Base-by-base conservation (phyloP, 106 monocot species). In the Dioscorea dumetorum region DNA sequence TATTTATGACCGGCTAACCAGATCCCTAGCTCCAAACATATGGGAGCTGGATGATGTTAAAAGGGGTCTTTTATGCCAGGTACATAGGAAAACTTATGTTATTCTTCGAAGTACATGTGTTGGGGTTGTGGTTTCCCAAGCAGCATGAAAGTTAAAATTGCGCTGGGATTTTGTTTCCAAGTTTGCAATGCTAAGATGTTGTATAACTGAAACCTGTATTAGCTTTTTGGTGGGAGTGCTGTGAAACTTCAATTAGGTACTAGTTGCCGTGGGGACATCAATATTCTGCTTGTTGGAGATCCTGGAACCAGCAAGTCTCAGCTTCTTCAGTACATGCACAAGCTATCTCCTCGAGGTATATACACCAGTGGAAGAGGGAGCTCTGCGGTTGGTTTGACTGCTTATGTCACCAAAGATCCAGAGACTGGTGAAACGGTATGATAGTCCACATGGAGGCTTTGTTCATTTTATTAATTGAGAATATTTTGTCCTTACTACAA, bases 1-100 rank as follows among this genome's bases (percentile, higher is more conserved):
- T 74, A 93, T 99, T 22, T 93, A 99, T 73, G 93, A 99, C 53
- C 80, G 87, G 68, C 77, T 99, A 10, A 93, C 99, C 48, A 85
- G 87, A 60, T 99, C 99, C 8, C 77, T 99, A 24, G 99, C 99
- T 49, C 99, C 99, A 60, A 99, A 99, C 67, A 99, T 99, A 75
- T 99, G 99, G 99, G 99, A 99, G 78, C 67, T 99, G 77, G 99
- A 99, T 79, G 97, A 95, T 76, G 95, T 93, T n/a, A 93, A 93
- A 80, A 82, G 74, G 66, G 92, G 92, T 52, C 92, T 93, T 76
- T 88, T 93, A 62, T 90, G 89, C 74, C 89, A 90, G 85, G 89
- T 90, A 16, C 22, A 17, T 24, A 62, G 49, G 8, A 21, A 13
- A 14, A 17, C 2, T 34, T 41, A 3, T 41, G 22, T 53, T 48